A percentile compares a stretch with the other conserved stretches of the same genome.
These are phyloP conservation scores for Corymbia calophylla DNA, from an alignment of 441 rosid species.

Conservation along the genomic window DNA sequence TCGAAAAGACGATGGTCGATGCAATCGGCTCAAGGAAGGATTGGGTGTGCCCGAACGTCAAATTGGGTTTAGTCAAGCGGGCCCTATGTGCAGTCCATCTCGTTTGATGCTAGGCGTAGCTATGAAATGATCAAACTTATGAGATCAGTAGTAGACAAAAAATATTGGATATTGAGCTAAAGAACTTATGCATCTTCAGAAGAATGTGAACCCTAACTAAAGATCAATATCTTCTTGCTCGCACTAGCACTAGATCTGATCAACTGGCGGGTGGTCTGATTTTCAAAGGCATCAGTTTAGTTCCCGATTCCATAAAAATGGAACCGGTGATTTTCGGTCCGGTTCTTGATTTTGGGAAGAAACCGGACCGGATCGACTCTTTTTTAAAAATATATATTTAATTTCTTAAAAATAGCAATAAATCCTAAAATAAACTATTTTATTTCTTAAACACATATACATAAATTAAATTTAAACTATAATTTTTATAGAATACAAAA, in stretches of 20 bases:
- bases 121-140: background rate
- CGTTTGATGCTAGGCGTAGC: fast-evolving
- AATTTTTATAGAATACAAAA: too few relatives aligned
- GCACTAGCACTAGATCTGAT: too few relatives aligned
- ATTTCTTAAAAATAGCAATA: too few relatives aligned
- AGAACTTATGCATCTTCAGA: background rate
- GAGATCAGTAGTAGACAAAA: background rate
- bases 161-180: background rate
- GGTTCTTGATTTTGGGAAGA: too few relatives aligned
- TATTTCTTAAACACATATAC: too few relatives aligned
- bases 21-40: background rate
- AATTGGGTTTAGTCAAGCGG: background rate
- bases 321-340: too few relatives aligned
- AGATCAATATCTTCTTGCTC: background rate
- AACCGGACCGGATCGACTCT: too few relatives aligned
- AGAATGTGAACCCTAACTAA: background rate
- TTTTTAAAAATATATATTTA: too few relatives aligned
- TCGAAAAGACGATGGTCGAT: background rate
- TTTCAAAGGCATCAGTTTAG: too few relatives aligned
- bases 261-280: background rate
- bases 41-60: background rate
- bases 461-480: too few relatives aligned
- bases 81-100: background rate
- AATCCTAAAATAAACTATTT: too few relatives aligned
- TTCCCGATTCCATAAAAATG: too few relatives aligned